Conservation (phyloP, 164 flowering plant species). For the Akebia trifoliata region DNA sequence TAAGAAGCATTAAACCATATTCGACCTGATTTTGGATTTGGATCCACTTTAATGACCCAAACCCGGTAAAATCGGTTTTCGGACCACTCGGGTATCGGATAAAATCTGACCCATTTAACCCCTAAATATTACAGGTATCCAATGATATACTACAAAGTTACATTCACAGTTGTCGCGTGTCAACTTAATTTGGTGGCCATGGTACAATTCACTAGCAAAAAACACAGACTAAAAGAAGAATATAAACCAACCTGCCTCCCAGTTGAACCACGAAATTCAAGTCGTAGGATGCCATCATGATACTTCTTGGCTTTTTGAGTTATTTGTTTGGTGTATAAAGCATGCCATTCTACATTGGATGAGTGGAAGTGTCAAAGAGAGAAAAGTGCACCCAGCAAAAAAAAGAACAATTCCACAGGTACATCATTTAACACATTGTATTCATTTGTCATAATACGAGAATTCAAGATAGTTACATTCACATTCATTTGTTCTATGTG, state of each 20-base stretch:
- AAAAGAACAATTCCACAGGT: background rate
- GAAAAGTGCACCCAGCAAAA: background rate
- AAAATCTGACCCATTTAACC: too few species aligned
- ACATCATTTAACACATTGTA: background rate
- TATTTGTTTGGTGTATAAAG: conserved; percentile 59
- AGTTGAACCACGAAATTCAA: conserved; percentile 35
- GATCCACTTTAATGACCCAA: too few species aligned
- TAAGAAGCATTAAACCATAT: too few species aligned
- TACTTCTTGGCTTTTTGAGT: conserved; percentile 74
- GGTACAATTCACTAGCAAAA: background rate
- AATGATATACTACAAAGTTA: background rate
- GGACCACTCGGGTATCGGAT: too few species aligned
- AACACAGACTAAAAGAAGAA: background rate
- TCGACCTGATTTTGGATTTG: too few species aligned
- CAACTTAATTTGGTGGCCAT: background rate
- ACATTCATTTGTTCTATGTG: too few species aligned
- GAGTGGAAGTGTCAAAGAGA: background rate
- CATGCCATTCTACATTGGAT: conserved; percentile 44
- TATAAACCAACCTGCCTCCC: conserved; percentile 50
- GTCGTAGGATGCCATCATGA: conserved; percentile 66
- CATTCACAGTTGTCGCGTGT: background rate
- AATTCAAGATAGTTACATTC: too few species aligned
- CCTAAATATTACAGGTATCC: too few species aligned
- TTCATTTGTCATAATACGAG: background rate
- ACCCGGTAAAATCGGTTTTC: too few species aligned